phyloP scores from a whole-genome alignment of 352 stramenopile genomes.

The Pilasporangium apinafurcum region DNA sequence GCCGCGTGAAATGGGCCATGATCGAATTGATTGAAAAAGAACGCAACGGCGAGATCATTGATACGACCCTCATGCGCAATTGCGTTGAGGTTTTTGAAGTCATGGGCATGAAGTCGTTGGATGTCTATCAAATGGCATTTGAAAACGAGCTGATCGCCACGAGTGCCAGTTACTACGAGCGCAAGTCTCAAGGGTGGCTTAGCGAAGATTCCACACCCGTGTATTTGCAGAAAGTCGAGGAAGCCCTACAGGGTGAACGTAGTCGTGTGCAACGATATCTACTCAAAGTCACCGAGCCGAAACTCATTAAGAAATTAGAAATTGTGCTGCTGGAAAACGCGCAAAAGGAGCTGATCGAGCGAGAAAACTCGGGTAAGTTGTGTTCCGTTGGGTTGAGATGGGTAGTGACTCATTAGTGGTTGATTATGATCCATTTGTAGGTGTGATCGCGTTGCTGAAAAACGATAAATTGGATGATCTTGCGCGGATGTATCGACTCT shows the following conservation, averaged over 20 bases:
- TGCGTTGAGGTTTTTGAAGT: constrained; percentile 98
- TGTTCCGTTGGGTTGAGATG: neutral
- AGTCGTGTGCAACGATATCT: constrained; percentile 94
- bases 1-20: constrained; percentile 85
- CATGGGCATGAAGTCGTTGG: constrained; percentile 95
- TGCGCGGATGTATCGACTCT: constrained; percentile 97
- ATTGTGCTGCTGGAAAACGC: constrained; percentile 93
- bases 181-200: constrained; percentile 97
- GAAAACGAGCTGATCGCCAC: constrained; percentile 91
- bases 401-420: neutral
- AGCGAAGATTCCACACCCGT: constrained; percentile 95
- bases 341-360: constrained; percentile 96
- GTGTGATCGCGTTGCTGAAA: constrained; percentile 92
- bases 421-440: constrained; percentile 9
- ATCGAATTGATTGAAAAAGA: constrained; percentile 97
- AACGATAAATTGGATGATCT: constrained; percentile 98
- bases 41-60: constrained; percentile 96
- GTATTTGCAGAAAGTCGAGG: constrained; percentile 96
- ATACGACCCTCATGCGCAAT: constrained; percentile 94
- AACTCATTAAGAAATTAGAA: constrained; percentile 92
- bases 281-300: constrained; percentile 93
- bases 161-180: constrained; percentile 94
- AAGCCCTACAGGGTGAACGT: constrained; percentile 73
- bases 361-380: constrained; percentile 87
- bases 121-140: constrained; percentile 96